Percentiles rank a stretch among this genome's conserved stretches.
phyloP scores from a whole-genome alignment of 148 eudicot genomes.

The Dianthus caryophyllus region DNA sequence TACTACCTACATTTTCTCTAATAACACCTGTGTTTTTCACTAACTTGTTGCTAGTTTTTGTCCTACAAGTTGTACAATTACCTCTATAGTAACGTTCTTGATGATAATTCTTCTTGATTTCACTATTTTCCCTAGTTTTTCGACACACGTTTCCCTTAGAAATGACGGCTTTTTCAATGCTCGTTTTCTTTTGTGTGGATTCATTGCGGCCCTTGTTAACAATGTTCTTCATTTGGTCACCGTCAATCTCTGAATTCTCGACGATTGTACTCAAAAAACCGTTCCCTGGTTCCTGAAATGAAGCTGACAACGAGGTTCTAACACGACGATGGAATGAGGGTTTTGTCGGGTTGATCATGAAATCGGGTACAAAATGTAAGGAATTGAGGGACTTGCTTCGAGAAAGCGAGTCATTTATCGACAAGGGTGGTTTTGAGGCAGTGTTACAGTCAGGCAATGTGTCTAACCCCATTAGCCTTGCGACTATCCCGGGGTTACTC shows the following conservation, averaged over 20 bases:
- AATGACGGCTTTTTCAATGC: background rate
- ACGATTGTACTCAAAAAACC: constrained; percentile 8
- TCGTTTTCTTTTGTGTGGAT: background rate
- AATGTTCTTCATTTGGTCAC: background rate
- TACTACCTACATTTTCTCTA: constrained; percentile 1
- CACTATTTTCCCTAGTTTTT: background rate
- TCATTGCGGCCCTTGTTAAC: background rate
- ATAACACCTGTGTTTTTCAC: constrained; percentile 1
- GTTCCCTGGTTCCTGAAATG: constrained; percentile 35
- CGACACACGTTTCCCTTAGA: constrained; percentile 11
- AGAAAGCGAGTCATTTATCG: constrained; percentile 26
- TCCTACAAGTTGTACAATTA: background rate
- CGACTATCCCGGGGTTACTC: constrained; percentile 44
- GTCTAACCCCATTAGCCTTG: constrained; percentile 64
- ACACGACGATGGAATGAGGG: constrained; percentile 33
- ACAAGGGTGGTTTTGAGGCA: background rate
- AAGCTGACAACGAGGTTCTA: constrained; percentile 31
- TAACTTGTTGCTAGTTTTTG: background rate
- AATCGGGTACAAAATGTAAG: constrained; percentile 31
- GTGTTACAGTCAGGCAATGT: constrained; percentile 32
- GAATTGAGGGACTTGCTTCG: constrained; percentile 55
- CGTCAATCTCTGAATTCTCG: background rate
- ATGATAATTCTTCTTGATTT: constrained; percentile 18
- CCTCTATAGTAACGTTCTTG: constrained; percentile 12
- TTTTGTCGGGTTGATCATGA: constrained; percentile 30